A percentile compares a stretch with the other conserved stretches of the same genome.
Evolutionary conservation across 805 yeast genomes (phyloP).

Genomic region (Cyberlindnera mrakii): DNA sequence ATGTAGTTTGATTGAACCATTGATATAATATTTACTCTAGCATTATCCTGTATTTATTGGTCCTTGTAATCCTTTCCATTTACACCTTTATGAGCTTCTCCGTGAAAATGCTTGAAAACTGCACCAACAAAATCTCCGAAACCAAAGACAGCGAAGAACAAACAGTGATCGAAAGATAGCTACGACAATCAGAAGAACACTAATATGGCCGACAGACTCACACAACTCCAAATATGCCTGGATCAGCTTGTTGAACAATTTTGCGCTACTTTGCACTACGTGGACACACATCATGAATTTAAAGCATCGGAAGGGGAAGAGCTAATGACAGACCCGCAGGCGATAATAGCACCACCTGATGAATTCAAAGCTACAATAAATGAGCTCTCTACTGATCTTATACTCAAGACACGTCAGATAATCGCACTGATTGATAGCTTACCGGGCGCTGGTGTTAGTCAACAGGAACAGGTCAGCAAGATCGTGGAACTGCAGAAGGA

Average conservation of each 20-base stretch:
- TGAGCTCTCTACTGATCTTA: slow-evolving; percentile 81
- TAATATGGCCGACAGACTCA: slow-evolving; percentile 71
- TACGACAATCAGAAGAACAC: neutral
- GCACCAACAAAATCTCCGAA: too few relatives aligned
- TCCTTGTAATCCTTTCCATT: too few relatives aligned
- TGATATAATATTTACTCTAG: too few relatives aligned
- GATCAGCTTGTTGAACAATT: slow-evolving; percentile 77
- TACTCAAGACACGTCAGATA: slow-evolving; percentile 81
- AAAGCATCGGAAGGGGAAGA: slow-evolving; percentile 43
- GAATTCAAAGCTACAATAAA: slow-evolving; percentile 42
- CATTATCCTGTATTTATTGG: too few relatives aligned
- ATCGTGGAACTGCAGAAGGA: slow-evolving; percentile 60
- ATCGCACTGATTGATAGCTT: slow-evolving; percentile 78
- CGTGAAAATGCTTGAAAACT: too few relatives aligned
- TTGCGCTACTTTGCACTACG: slow-evolving; percentile 70
- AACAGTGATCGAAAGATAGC: neutral
- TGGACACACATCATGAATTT: slow-evolving; percentile 69
- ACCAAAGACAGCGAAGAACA: too few relatives aligned
- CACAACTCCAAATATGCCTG: slow-evolving; percentile 83
- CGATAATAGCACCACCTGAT: slow-evolving; percentile 45
- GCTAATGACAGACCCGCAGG: slow-evolving; percentile 58
- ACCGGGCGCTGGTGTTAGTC: slow-evolving; percentile 89
- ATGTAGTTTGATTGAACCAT: too few relatives aligned
- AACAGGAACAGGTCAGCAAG: slow-evolving; percentile 60
- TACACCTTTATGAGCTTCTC: too few relatives aligned